phyloP scores from a whole-genome alignment of 2,329 filamentous ascomycete genomes.

The Xylaria sp. region DNA sequence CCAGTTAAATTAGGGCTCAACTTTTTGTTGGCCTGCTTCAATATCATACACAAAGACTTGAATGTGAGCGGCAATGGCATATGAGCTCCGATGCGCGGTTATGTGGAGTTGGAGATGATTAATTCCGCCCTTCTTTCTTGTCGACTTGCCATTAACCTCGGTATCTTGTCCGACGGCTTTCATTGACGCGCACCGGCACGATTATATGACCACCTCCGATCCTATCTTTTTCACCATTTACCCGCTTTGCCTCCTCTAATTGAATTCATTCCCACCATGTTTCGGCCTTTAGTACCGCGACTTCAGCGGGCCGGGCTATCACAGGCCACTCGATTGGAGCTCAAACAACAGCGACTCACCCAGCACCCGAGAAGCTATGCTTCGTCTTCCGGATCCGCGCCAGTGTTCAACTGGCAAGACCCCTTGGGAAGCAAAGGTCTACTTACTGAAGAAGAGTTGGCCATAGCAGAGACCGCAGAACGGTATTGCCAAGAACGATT shows the following conservation, averaged over 20 bases:
- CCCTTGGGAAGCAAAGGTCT: constrained; percentile 70
- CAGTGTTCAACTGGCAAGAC: constrained; percentile 83
- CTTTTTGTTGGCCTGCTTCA: no score
- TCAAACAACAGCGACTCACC: constrained; percentile 11
- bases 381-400: constrained; percentile 27
- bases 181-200: neutral
- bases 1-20: no score
- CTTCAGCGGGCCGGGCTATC: constrained; percentile 14
- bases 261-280: constrained; percentile 21
- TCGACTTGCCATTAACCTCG: constrained; percentile 3
- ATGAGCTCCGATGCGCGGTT: constrained; percentile 7
- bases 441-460: constrained; percentile 83
- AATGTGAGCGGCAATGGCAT: neutral
- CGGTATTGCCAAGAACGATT: constrained; percentile 90
- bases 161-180: neutral
- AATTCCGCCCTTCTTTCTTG: neutral
- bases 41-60: no score
- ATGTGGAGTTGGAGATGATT: neutral
- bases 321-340: constrained; percentile 17
- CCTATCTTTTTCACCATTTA: neutral
- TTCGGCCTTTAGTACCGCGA: constrained; percentile 24
- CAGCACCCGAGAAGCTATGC: constrained; percentile 25
- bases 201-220: neutral
- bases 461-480: constrained; percentile 85
- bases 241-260: neutral